These are phyloP conservation scores for Xylaria sp. DNA, from an alignment of 2,329 filamentous ascomycete genomes.

Conservation along the genomic window DNA sequence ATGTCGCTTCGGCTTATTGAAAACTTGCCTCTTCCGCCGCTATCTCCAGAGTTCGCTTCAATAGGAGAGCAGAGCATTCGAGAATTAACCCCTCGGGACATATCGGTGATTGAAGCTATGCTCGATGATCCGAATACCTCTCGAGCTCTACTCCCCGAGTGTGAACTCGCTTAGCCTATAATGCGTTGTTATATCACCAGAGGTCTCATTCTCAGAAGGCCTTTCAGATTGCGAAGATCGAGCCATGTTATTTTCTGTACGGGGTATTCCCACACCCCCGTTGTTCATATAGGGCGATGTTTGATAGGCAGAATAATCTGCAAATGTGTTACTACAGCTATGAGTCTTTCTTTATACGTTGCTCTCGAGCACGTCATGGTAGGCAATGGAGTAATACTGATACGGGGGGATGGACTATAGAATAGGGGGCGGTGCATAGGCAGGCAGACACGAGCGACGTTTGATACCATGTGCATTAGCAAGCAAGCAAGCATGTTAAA, in stretches of 20 bases:
- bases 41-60: conserved; percentile 18
- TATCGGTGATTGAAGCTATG: conserved; percentile 25
- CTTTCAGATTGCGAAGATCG: not conserved
- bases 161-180: not conserved
- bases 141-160: not conserved
- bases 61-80: conserved; percentile 20
- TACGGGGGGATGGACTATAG: conserved; percentile 23
- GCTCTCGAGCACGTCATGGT: conserved; percentile 9
- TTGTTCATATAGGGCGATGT: conserved; percentile 19
- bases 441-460: conserved; percentile 32
- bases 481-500: conserved; percentile 32
- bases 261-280: not conserved
- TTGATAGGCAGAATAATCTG: not conserved
- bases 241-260: conserved; percentile 8
- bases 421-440: conserved; percentile 26
- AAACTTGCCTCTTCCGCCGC: conserved; percentile 27
- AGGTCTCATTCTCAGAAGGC: not conserved
- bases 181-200: not conserved
- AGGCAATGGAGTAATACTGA: conserved; percentile 2
- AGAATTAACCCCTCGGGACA: conserved; percentile 23
- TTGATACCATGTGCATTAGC: conserved; percentile 37
- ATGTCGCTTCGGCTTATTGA: conserved; percentile 26
- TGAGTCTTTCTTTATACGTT: conserved; percentile 7
- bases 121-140: not conserved
- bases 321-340: conserved; percentile 17